Percentiles rank a stretch among this genome's conserved stretches.
phyloP scores from a whole-genome alignment of 306 rosid genomes.

The Purshia tridentata region DNA sequence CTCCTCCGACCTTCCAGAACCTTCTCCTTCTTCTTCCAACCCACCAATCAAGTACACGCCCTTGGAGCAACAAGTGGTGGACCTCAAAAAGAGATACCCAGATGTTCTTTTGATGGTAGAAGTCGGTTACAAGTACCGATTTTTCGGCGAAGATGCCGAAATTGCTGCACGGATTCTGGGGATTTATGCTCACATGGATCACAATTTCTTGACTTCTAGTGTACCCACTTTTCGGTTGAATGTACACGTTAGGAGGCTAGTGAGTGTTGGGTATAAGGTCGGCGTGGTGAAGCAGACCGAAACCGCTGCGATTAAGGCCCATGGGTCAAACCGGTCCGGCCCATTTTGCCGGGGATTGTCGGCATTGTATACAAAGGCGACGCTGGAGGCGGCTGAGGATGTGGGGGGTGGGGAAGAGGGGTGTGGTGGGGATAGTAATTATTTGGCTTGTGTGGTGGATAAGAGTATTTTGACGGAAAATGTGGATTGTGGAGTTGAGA shows the following conservation, averaged over 20 bases:
- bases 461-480: constrained; percentile 46
- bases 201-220: constrained; percentile 76
- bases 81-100: constrained; percentile 64
- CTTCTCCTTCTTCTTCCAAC: constrained; percentile 29
- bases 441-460: constrained; percentile 81
- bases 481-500: constrained; percentile 40
- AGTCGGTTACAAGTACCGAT: constrained; percentile 84
- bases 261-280: constrained; percentile 78
- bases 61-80: constrained; percentile 68
- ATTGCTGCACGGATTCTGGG: constrained; percentile 71
- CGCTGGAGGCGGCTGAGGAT: constrained; percentile 76
- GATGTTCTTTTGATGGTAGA: constrained; percentile 90
- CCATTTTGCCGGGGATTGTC: constrained; percentile 82
- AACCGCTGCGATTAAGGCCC: constrained; percentile 91
- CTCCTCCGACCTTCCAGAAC: constrained; percentile 16
- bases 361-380: constrained; percentile 85
- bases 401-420: constrained; percentile 72
- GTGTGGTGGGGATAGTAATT: constrained; percentile 64
- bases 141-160: constrained; percentile 80
- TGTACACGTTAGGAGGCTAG: constrained; percentile 93
- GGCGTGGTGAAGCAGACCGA: constrained; percentile 96
- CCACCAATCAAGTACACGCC: constrained; percentile 54
- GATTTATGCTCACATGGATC: constrained; percentile 82
- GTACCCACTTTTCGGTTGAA: constrained; percentile 75
- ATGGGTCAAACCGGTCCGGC: constrained; percentile 62